Base-by-base conservation (phyloP, 2,329 filamentous ascomycete genomes). In the Penicillium vulpinum region DNA sequence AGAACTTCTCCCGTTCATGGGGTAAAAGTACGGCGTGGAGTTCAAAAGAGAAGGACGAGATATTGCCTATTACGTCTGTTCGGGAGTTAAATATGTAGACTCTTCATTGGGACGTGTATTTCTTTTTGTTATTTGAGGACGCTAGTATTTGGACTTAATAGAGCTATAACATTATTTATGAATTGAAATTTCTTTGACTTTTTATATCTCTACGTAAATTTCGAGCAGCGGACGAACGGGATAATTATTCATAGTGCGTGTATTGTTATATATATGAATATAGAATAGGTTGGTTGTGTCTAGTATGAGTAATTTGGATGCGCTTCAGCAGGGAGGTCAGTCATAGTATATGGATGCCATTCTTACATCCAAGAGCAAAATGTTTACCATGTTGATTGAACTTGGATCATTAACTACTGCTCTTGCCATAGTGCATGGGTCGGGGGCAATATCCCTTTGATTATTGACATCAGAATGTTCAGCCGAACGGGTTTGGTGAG, bases 401-500 rank as follows among this genome's bases (percentile, higher is more conserved):
- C 10, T 21, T 15, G 2, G 21, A 31, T 31, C 10, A 2, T 21
- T 21, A 28, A 16, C 22, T 35, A 5, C 18, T 31, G 10, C 39
- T 35, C n/a, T n/a, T 51, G 38, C 39, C 52, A 51, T 8, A 51
- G 22, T 13, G 46, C 22, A 44, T 51, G 52, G 13, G 24, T 36
- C 11, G 15, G 28, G 16, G 53, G 39, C 11, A 56, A 13, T 22
- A 51, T 36, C 15, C 16, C 54, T 21, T 53, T 47, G 28, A 53
- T 41, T 3, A 56, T 40, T 13, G 54, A 49, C 10, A 56, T 29
- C 8, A 58, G n/a, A 31, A 40, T 46, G 6, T 43, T 38, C 13
- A 58, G 18, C n/a, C 41, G 39, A n/a, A 69, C 56, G 2, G 71
- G 70, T 36, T 73, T 73, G 10, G 67, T 65, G 38, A 73, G 51